phyloP scores from a whole-genome alignment of 2,329 filamentous ascomycete genomes.

The Zymoseptoria pseudotritici region DNA sequence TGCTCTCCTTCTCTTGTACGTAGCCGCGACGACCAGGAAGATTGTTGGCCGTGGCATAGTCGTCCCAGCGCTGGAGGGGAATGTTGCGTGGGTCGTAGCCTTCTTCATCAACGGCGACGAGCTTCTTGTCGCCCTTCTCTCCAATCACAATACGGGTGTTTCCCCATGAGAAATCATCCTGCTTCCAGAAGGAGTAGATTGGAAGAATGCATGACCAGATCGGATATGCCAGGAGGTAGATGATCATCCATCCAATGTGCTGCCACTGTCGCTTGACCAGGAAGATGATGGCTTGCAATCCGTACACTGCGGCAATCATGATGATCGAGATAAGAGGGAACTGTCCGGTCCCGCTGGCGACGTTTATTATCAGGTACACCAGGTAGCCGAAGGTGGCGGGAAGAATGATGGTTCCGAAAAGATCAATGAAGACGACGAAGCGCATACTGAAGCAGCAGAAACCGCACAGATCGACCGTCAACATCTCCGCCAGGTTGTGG shows the following conservation, averaged over 20 bases:
- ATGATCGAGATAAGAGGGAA: conserved; percentile 82
- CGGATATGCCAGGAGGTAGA: conserved; percentile 91
- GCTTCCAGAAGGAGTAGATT: conserved; percentile 98
- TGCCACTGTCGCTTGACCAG: conserved; percentile 97
- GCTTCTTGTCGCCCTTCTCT: conserved; percentile 81
- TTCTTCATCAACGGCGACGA: conserved; percentile 78
- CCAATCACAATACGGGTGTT: conserved; percentile 96
- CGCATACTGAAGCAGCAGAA: conserved; percentile 99
- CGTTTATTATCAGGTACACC: conserved; percentile 73
- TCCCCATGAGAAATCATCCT: conserved; percentile 98
- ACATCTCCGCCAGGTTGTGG: conserved; percentile 87
- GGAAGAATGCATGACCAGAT: conserved; percentile 88
- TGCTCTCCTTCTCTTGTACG: conserved; percentile 24
- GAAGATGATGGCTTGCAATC: conserved; percentile 92
- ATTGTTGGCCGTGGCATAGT: conserved; percentile 80
- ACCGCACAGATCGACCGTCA: conserved; percentile 88
- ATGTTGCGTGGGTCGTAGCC: conserved; percentile 87
- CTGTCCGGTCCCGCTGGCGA: conserved; percentile 61
- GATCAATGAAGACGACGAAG: conserved; percentile 90
- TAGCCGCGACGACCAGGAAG: conserved; percentile 79
- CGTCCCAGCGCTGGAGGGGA: conserved; percentile 93
- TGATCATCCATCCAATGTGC: conserved; percentile 98
- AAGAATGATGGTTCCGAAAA: conserved; percentile 84
- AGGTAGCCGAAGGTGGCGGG: conserved; percentile 88
- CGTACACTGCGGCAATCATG: conserved; percentile 87